phyloP scores from a whole-genome alignment of 208 protist genomes.

The Crithidia mellificae region DNA sequence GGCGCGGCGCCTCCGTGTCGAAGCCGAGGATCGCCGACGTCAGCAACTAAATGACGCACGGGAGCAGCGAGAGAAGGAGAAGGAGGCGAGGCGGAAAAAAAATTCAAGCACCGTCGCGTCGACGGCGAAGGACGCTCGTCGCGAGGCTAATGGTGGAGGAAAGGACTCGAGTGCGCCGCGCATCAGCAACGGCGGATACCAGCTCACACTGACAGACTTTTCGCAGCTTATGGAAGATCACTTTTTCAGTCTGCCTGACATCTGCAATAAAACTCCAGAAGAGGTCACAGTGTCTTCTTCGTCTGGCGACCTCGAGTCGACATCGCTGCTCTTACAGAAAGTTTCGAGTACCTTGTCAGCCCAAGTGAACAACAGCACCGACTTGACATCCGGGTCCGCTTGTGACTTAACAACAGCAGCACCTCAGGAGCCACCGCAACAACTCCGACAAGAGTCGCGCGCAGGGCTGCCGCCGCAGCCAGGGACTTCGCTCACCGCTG shows the following conservation, averaged over 20 bases:
- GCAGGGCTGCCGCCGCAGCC: not conserved
- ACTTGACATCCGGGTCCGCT: no score
- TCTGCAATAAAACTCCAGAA: not conserved
- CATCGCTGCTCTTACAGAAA: no score
- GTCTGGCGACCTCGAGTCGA: not conserved
- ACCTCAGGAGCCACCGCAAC: no score
- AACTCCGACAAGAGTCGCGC: no score
- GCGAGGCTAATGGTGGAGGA: not conserved
- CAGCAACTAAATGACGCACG: conserved; percentile 9
- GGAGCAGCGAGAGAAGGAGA: not conserved
- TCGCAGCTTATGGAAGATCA: not conserved
- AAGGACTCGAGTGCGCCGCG: not conserved
- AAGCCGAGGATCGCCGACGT: conserved; percentile 13
- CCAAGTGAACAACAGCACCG: no score
- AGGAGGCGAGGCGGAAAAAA: not conserved
- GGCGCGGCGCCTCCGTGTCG: conserved; percentile 13
- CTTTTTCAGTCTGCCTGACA: conserved; percentile 2
- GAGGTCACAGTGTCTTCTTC: not conserved
- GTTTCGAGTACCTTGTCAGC: no score
- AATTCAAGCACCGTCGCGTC: no score
- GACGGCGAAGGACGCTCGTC: not conserved
- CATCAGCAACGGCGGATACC: not conserved
- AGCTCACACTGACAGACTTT: not conserved
- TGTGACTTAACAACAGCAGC: not conserved
- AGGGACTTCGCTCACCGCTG: not conserved